These are phyloP conservation scores for Tubosaeta sp. DNA, from an alignment of 768 basidiomycete species.

Conservation along the genomic window DNA sequence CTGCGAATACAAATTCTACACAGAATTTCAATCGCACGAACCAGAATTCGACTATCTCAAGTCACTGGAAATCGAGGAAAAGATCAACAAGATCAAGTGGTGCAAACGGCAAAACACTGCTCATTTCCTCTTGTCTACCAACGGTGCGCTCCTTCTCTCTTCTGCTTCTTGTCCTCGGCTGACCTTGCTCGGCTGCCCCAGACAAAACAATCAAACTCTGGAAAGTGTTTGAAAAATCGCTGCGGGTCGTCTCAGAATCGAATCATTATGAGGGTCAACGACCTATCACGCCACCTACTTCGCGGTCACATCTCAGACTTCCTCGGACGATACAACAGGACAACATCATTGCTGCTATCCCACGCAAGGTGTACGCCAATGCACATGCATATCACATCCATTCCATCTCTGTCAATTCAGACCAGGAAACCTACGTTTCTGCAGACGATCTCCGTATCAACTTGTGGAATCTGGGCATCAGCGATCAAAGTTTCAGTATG, in stretches of 20 bases:
- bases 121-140: constrained; percentile 95
- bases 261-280: constrained; percentile 85
- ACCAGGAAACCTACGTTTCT: constrained; percentile 98
- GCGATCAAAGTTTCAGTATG: constrained; percentile 98
- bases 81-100: constrained; percentile 99
- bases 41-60: constrained; percentile 99
- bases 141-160: constrained; percentile 53
- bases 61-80: constrained; percentile 99
- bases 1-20: constrained; percentile 99
- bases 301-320: constrained; percentile 63
- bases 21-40: constrained; percentile 99
- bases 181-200: constrained; percentile 29
- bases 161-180: neutral
- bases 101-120: constrained; percentile 97
- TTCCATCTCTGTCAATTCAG: constrained; percentile 98
- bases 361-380: constrained; percentile 97
- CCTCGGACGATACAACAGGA: constrained; percentile 94
- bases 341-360: constrained; percentile 97
- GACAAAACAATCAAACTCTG: constrained; percentile 99
- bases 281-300: constrained; percentile 57
- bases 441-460: constrained; percentile 98
- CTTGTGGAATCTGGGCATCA: constrained; percentile 97
- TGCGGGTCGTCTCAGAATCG: constrained; percentile 95
- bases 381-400: constrained; percentile 99
- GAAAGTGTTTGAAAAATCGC: constrained; percentile 99